A percentile compares a stretch with the other conserved stretches of the same genome.
phyloP scores from a whole-genome alignment of 257 asterid genomes.

The Rubia yunnanensis region DNA sequence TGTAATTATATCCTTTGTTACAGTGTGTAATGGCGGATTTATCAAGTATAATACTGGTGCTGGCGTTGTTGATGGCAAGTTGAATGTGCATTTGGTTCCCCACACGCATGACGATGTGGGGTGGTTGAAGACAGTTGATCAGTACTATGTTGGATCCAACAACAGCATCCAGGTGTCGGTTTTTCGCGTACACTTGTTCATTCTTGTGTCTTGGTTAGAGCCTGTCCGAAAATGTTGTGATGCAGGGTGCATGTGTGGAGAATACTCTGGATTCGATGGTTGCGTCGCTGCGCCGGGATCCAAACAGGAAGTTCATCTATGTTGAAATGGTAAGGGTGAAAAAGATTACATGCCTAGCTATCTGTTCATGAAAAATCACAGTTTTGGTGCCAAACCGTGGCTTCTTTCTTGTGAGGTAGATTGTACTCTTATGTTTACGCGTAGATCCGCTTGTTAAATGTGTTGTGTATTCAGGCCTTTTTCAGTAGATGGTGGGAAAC shows the following conservation, averaged over 20 bases:
- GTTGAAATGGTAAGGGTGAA: slow-evolving; percentile 64
- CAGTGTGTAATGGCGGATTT: slow-evolving; percentile 30
- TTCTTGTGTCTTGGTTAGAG: neutral
- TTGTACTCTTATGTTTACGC: neutral
- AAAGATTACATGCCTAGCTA: neutral
- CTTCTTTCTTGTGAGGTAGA: neutral
- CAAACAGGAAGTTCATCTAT: slow-evolving; percentile 67
- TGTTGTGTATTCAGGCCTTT: slow-evolving; percentile 44
- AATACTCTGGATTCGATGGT: slow-evolving; percentile 73
- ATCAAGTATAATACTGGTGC: slow-evolving; percentile 44
- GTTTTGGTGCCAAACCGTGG: too few species aligned
- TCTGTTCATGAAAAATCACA: too few species aligned
- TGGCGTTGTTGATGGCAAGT: slow-evolving; percentile 53
- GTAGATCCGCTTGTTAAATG: neutral
- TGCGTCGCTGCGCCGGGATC: slow-evolving; percentile 47
- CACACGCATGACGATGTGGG: slow-evolving; percentile 94
- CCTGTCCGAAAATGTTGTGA: slow-evolving; percentile 13
- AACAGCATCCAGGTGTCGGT: slow-evolving; percentile 62
- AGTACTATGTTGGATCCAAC: slow-evolving; percentile 86
- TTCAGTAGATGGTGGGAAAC: slow-evolving; percentile 81
- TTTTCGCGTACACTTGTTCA: neutral
- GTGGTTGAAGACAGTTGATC: slow-evolving; percentile 88
- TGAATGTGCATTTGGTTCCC: slow-evolving; percentile 89
- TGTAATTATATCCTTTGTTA: slow-evolving; percentile 3
- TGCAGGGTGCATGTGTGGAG: slow-evolving; percentile 87